phyloP scores from a whole-genome alignment of 192 early-diverging fungal genomes.

The Obelidium mucronatum region DNA sequence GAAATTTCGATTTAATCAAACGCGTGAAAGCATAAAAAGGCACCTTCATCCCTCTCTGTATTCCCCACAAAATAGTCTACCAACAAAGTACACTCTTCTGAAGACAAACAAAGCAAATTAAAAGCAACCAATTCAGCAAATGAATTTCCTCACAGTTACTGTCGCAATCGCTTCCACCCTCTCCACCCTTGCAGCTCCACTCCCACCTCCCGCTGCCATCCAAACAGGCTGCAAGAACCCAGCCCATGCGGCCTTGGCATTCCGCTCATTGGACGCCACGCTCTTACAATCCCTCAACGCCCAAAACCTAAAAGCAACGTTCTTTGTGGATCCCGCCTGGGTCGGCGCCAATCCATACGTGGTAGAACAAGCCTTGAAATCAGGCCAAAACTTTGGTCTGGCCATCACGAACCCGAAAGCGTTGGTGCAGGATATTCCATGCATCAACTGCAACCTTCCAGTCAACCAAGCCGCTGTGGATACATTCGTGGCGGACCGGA shows the following conservation, averaged over 20 bases:
- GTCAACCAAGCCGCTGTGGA: not conserved
- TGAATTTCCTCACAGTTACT: not conserved
- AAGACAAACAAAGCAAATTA: too few species aligned
- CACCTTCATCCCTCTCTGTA: too few species aligned
- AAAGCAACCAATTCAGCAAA: too few species aligned
- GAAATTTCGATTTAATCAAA: too few species aligned
- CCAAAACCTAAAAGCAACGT: not conserved
- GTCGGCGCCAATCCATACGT: not conserved
- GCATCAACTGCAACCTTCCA: conserved; percentile 8
- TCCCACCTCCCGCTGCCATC: not conserved
- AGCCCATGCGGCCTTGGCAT: not conserved
- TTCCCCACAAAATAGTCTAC: too few species aligned
- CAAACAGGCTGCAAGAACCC: not conserved
- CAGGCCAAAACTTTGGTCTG: not conserved
- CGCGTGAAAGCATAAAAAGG: too few species aligned
- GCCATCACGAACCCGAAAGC: not conserved
- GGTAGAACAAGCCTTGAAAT: not conserved
- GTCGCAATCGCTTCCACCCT: not conserved
- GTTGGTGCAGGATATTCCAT: not conserved
- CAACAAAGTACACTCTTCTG: too few species aligned
- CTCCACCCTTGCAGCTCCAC: not conserved
- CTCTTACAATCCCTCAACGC: not conserved
- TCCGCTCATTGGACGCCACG: not conserved
- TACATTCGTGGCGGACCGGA: not conserved
- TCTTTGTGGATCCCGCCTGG: not conserved